Conservation (phyloP, 1,284 basidiomycete genomes). For the Marasmius sp. region DNA sequence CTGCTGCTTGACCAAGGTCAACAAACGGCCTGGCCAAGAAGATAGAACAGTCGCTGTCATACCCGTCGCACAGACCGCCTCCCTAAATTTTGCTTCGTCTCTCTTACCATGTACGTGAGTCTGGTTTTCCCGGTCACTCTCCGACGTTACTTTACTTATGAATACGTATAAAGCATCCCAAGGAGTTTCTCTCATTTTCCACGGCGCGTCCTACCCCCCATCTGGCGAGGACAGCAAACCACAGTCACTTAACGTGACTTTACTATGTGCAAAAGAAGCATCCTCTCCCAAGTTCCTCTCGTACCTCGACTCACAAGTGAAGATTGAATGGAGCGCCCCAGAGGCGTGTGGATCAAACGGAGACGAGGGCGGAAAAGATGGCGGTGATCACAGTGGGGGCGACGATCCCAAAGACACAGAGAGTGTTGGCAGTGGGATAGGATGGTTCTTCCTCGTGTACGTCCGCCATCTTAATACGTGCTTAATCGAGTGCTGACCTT, state of each 20-base stretch:
- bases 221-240: constrained; percentile 37
- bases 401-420: constrained; percentile 32
- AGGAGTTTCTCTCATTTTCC: constrained; percentile 58
- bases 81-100: constrained; percentile 38
- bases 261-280: constrained; percentile 50
- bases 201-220: constrained; percentile 61
- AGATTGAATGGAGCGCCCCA: constrained; percentile 59
- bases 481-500: constrained; percentile 3
- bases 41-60: constrained; percentile 69
- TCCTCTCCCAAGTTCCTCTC: constrained; percentile 53
- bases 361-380: constrained; percentile 28
- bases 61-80: constrained; percentile 54
- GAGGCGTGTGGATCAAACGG: constrained; percentile 48
- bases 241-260: constrained; percentile 60
- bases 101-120: constrained; percentile 46
- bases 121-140: constrained; percentile 5
- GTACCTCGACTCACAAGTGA: constrained; percentile 57
- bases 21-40: constrained; percentile 49
- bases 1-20: constrained; percentile 70
- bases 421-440: constrained; percentile 69
- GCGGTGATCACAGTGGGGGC: constrained; percentile 15
- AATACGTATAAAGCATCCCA: constrained; percentile 38
- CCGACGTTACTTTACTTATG: constrained; percentile 12
- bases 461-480: constrained; percentile 26
- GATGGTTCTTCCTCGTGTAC: constrained; percentile 83